phyloP scores from a whole-genome alignment of 805 yeast genomes.

The Starmerella scarabaei region DNA sequence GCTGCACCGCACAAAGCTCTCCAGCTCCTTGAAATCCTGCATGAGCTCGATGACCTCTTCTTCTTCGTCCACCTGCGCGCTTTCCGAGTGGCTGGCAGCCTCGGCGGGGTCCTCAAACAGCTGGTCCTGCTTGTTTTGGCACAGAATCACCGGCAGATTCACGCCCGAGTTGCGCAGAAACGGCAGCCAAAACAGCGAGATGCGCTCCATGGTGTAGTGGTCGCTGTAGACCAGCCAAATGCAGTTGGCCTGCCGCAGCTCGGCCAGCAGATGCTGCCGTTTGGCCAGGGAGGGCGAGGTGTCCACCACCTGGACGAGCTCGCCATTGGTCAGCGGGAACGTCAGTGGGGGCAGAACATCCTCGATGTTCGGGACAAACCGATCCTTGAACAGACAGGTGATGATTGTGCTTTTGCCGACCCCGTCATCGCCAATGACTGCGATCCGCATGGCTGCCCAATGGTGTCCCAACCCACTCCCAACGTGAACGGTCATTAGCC shows the following conservation, averaged over 20 bases:
- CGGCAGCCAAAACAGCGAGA: conserved; percentile 90
- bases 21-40: conserved; percentile 87
- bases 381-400: conserved; percentile 68
- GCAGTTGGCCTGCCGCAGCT: conserved; percentile 74
- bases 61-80: conserved; percentile 29
- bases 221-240: conserved; percentile 91
- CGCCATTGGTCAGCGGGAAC: conserved; percentile 52
- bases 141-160: conserved; percentile 79
- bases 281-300: conserved; percentile 53
- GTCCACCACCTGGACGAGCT: conserved; percentile 64
- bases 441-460: conserved; percentile 64
- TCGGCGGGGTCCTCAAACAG: conserved; percentile 29
- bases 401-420: conserved; percentile 41
- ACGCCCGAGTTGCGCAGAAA: conserved; percentile 86
- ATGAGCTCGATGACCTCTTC: conserved; percentile 80
- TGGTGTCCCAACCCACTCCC: not conserved
- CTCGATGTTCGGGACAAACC: conserved; percentile 63
- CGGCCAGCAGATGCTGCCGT: conserved; percentile 45
- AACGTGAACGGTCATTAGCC: not conserved
- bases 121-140: conserved; percentile 53
- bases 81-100: conserved; percentile 1
- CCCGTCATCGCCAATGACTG: conserved; percentile 88
- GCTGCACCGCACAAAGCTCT: conserved; percentile 77
- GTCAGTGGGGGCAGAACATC: conserved; percentile 72
- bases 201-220: conserved; percentile 85